These are phyloP conservation scores for Lagenaria siceraria DNA, from an alignment of 306 rosid species.

Conservation along the genomic window DNA sequence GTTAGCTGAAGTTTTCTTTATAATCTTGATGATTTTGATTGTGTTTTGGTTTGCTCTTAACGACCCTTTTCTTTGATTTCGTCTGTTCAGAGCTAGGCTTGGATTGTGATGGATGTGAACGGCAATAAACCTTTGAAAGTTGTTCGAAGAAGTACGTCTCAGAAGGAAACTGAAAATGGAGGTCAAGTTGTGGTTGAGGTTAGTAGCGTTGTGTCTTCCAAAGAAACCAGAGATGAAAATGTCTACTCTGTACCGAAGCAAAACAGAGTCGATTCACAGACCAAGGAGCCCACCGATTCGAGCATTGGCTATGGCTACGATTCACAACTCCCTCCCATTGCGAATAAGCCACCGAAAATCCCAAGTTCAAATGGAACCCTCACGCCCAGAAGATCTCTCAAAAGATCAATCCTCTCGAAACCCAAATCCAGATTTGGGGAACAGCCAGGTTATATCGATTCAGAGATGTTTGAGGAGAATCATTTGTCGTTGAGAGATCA, in stretches of 20 bases:
- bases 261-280: conserved; percentile 19
- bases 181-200: conserved; percentile 40
- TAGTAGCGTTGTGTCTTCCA: conserved; percentile 10
- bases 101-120: neutral
- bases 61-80: neutral
- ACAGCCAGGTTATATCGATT: conserved; percentile 30
- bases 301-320: neutral
- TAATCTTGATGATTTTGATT: neutral
- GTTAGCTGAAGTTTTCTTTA: neutral
- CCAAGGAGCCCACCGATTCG: conserved; percentile 2
- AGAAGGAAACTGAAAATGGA: conserved; percentile 30
- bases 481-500: conserved; percentile 24
- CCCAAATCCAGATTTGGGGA: conserved; percentile 87
- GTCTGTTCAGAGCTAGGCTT: neutral
- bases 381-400: conserved; percentile 27
- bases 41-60: neutral
- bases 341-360: conserved; percentile 46
- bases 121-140: conserved; percentile 6
- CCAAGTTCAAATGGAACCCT: conserved; percentile 28
- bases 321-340: conserved; percentile 28
- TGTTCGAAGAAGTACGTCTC: conserved; percentile 38
- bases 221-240: too few relatives aligned
- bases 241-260: conserved; percentile 14
- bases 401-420: conserved; percentile 47
- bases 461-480: conserved; percentile 23